Evolutionary conservation across 2,329 filamentous ascomycete species (phyloP).

Genomic region (Atkinsonella hypoxylon): DNA sequence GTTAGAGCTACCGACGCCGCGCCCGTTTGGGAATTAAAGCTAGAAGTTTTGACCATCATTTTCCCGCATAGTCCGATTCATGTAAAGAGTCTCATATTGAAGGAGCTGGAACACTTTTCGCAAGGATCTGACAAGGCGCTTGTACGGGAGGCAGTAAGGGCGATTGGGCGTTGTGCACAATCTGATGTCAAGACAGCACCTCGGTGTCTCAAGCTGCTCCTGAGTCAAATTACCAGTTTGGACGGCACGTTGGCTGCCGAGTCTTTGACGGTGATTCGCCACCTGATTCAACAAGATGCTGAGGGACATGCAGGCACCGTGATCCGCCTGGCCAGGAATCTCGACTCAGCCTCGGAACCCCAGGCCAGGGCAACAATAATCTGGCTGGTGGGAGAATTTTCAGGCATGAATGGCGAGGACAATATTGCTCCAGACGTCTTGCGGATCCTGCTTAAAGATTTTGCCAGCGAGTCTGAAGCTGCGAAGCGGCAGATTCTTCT

Average conservation of each 20-base stretch:
- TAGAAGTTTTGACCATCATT: constrained; percentile 81
- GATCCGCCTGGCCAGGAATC: constrained; percentile 76
- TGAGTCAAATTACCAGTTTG: constrained; percentile 78
- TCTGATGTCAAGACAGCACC: constrained; percentile 57
- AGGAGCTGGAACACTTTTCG: constrained; percentile 89
- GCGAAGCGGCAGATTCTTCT: constrained; percentile 88
- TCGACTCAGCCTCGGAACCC: constrained; percentile 78
- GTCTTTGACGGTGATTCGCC: constrained; percentile 85
- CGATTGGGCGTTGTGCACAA: constrained; percentile 88
- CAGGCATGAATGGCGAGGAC: constrained; percentile 65
- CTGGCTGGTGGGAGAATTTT: constrained; percentile 93
- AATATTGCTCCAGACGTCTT: constrained; percentile 91
- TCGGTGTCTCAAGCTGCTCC: constrained; percentile 69
- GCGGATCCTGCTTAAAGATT: constrained; percentile 75
- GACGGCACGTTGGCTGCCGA: constrained; percentile 85
- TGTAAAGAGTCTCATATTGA: constrained; percentile 75
- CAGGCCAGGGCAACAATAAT: constrained; percentile 89
- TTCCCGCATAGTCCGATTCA: constrained; percentile 71
- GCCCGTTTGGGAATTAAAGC: constrained; percentile 79
- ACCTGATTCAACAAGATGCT: constrained; percentile 88
- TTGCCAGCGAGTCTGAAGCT: constrained; percentile 69
- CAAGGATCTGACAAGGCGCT: constrained; percentile 60
- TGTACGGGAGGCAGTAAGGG: constrained; percentile 79
- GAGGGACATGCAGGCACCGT: constrained; percentile 73
- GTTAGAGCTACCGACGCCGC: constrained; percentile 68